These are phyloP conservation scores for Meira miltonrushii DNA, from an alignment of 1,284 basidiomycete genomes.

Conservation along the genomic window DNA sequence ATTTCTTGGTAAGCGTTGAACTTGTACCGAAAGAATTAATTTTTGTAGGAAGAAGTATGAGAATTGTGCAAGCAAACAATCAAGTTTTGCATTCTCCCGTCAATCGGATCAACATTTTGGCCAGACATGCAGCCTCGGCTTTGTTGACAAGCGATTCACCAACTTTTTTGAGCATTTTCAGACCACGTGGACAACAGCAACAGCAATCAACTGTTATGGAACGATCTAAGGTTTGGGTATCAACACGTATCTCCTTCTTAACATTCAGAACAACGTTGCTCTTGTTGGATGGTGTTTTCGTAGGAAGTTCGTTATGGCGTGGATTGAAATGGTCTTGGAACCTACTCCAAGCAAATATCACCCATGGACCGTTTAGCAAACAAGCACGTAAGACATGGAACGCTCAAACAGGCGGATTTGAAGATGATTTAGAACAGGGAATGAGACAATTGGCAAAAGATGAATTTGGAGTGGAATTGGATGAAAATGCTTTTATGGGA, in stretches of 20 bases:
- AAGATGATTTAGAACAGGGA: conserved; percentile 39
- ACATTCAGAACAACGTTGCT: conserved; percentile 34
- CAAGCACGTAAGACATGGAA: conserved; percentile 3
- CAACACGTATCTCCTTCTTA: conserved; percentile 28
- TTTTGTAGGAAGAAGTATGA: conserved; percentile 39
- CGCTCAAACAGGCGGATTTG: conserved; percentile 25
- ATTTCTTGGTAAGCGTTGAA: conserved; percentile 40
- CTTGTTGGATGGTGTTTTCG: conserved; percentile 33
- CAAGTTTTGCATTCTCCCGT: conserved; percentile 44
- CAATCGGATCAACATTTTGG: conserved; percentile 46
- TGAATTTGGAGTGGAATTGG: conserved; percentile 42
- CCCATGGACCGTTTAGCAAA: conserved; percentile 20
- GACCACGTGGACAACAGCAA: conserved; percentile 10
- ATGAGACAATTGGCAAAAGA: conserved; percentile 40
- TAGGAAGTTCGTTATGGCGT: conserved; percentile 16
- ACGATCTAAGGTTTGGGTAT: conserved; percentile 25
- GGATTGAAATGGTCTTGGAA: conserved; percentile 22
- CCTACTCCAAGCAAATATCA: conserved; percentile 15
- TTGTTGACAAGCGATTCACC: conserved; percentile 24
- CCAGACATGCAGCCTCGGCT: conserved; percentile 39
- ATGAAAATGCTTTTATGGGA: conserved; percentile 36
- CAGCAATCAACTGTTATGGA: conserved; percentile 7
- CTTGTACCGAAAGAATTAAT: conserved; percentile 43
- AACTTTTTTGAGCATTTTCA: conserved; percentile 27
- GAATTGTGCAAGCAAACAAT: conserved; percentile 46